Percentiles rank a stretch among this genome's conserved stretches.
phyloP scores from a whole-genome alignment of 768 basidiomycete genomes.

The Russula dissimulans region DNA sequence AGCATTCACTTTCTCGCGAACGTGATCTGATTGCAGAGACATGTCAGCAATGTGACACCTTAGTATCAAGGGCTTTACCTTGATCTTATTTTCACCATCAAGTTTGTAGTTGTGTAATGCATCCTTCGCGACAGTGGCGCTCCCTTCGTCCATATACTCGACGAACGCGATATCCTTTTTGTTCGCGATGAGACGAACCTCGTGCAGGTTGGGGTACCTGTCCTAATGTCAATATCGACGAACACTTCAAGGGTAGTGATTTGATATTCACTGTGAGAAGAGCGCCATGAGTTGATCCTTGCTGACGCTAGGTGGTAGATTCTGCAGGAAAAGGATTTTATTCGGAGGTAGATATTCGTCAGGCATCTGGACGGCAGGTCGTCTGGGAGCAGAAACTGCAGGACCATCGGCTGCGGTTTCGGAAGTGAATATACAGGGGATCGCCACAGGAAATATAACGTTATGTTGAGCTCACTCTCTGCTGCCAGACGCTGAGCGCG shows the following conservation, averaged over 20 bases:
- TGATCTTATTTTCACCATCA: constrained; percentile 97
- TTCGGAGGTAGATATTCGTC: constrained; percentile 99
- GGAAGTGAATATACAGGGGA: neutral
- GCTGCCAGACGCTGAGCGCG: constrained; percentile 72
- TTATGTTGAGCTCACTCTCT: constrained; percentile 46
- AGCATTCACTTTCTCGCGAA: constrained; percentile 20
- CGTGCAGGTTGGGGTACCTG: constrained; percentile 91
- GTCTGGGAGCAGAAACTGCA: constrained; percentile 53
- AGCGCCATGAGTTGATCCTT: constrained; percentile 86
- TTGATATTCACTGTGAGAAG: constrained; percentile 71
- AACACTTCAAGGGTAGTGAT: neutral
- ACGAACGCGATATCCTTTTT: constrained; percentile 98
- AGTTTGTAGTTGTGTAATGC: constrained; percentile 96
- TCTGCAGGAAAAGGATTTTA: constrained; percentile 97
- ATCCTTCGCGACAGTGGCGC: constrained; percentile 86
- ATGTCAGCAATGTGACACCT: neutral
- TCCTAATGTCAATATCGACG: neutral
- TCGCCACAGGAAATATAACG: neutral
- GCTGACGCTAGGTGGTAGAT: constrained; percentile 85
- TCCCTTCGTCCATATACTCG: constrained; percentile 90
- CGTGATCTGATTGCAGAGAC: constrained; percentile 13
- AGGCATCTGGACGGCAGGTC: constrained; percentile 91
- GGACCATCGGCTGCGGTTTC: constrained; percentile 53
- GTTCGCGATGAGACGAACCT: constrained; percentile 97
- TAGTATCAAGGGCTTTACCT: constrained; percentile 39